Evolutionary conservation across 1,284 basidiomycete genomes (phyloP).

Genomic region (Tilletia horrida): DNA sequence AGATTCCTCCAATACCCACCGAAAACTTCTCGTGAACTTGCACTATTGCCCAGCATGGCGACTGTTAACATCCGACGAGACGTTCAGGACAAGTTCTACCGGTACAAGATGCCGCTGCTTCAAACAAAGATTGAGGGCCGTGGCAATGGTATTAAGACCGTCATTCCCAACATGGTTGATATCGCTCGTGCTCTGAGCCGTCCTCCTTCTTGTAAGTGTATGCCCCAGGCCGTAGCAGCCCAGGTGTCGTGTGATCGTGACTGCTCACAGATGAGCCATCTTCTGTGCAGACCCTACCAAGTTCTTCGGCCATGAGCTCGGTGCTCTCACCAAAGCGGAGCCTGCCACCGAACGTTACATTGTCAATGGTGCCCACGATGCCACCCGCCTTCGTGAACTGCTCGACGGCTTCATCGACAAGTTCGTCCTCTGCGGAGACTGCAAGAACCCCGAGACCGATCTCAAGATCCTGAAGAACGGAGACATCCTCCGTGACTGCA

Average conservation of each 20-base stretch:
- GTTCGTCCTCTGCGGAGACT: slow-evolving; percentile 92
- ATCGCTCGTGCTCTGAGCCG: slow-evolving; percentile 91
- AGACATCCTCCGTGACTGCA: slow-evolving; percentile 91
- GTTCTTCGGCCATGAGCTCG: slow-evolving; percentile 98
- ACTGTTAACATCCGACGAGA: slow-evolving; percentile 97
- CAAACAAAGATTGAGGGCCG: slow-evolving; percentile 97
- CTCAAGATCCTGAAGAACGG: slow-evolving; percentile 77
- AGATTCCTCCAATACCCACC: too few relatives aligned
- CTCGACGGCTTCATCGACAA: slow-evolving; percentile 92
- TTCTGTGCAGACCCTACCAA: slow-evolving; percentile 79
- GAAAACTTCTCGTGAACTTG: too few relatives aligned
- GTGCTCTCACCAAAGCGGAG: slow-evolving; percentile 93
- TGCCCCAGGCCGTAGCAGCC: too few relatives aligned
- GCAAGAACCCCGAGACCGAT: slow-evolving; percentile 99
- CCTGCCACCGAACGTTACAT: slow-evolving; percentile 97
- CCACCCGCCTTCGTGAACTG: slow-evolving; percentile 85
- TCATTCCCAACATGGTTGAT: slow-evolving; percentile 82
- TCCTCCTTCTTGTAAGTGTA: slow-evolving; percentile 69
- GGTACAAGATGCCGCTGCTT: slow-evolving; percentile 82
- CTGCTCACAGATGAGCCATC: neutral
- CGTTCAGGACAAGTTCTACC: slow-evolving; percentile 73
- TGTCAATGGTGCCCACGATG: slow-evolving; percentile 94
- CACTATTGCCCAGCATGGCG: slow-evolving; percentile 56
- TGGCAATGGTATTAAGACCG: slow-evolving; percentile 98
- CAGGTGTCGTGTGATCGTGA: neutral